Evolutionary conservation across 2,329 filamentous ascomycete species (phyloP).

Genomic region (Pezicula rhizophila): DNA sequence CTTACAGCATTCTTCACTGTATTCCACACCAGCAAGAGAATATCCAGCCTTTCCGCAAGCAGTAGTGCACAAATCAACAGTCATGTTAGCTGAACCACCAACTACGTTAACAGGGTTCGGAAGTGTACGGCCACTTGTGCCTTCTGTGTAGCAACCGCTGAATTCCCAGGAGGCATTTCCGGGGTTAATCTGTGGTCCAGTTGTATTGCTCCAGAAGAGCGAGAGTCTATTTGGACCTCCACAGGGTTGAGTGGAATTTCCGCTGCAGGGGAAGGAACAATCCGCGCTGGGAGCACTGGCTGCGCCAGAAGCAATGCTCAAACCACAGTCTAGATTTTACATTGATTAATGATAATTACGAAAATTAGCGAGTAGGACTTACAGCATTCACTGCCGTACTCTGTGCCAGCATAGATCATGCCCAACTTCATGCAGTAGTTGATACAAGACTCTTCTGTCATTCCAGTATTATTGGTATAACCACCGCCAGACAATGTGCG

Average conservation of each 20-base stretch:
- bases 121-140: conserved; percentile 9
- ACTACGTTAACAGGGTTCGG: conserved; percentile 2
- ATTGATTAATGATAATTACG: too few species aligned
- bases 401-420: conserved; percentile 18
- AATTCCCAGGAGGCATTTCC: conserved; percentile 9
- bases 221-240: conserved; percentile 23
- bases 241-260: conserved; percentile 25
- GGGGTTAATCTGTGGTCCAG: conserved; percentile 9
- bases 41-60: conserved; percentile 22
- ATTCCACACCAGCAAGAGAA: conserved; percentile 38
- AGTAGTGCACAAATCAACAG: conserved; percentile 9
- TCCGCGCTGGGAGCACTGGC: conserved; percentile 1
- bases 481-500: conserved; percentile 10
- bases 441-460: conserved; percentile 18
- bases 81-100: conserved; percentile 11
- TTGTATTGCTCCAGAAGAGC: conserved; percentile 14
- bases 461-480: conserved; percentile 8
- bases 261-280: conserved; percentile 17
- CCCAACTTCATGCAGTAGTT: conserved; percentile 15
- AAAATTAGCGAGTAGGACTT: conserved; percentile 1
- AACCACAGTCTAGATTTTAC: conserved; percentile 6
- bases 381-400: conserved; percentile 17
- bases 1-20: conserved; percentile 35
- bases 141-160: conserved; percentile 14
- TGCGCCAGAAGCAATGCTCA: neutral